phyloP scores from a whole-genome alignment of 176 grass and related monocot species.

The Typha latifolia region DNA sequence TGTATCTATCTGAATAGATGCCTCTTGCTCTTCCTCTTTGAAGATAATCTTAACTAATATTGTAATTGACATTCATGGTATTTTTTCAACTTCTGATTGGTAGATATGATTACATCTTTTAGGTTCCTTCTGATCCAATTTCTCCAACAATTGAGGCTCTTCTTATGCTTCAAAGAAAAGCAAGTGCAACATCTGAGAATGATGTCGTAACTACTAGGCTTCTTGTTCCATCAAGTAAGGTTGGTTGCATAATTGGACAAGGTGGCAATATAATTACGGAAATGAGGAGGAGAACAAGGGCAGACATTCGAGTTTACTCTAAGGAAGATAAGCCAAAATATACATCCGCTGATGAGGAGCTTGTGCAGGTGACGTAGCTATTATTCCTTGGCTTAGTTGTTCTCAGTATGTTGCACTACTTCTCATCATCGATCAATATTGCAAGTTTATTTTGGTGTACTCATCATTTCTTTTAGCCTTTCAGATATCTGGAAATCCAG shows the following conservation, averaged over 20 bases:
- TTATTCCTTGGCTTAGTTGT: too few species aligned
- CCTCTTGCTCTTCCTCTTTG: background rate
- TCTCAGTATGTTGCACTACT: constrained; percentile 1
- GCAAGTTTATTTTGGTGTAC: constrained; percentile 17
- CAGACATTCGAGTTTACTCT: constrained; percentile 83
- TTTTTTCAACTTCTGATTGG: background rate
- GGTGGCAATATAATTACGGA: constrained; percentile 86
- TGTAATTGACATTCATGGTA: background rate
- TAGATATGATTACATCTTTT: constrained; percentile 5
- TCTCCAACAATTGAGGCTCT: constrained; percentile 89
- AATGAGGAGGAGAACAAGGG: constrained; percentile 82
- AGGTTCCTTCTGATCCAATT: constrained; percentile 58
- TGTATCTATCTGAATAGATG: background rate
- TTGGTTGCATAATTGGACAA: constrained; percentile 93
- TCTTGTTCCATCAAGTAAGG: constrained; percentile 87
- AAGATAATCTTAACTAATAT: background rate
- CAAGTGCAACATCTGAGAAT: constrained; percentile 62
- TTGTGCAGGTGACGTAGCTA: constrained; percentile 60
- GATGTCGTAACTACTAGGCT: constrained; percentile 55
- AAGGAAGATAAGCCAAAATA: constrained; percentile 88
- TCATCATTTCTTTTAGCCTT: constrained; percentile 13
- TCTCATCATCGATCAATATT: constrained; percentile 2
- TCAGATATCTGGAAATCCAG: constrained; percentile 54
- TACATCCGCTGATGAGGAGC: constrained; percentile 73
- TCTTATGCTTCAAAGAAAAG: constrained; percentile 69